These are phyloP conservation scores for Vickermania ingenoplastis DNA, from an alignment of 208 protist genomes.

Conservation along the genomic window DNA sequence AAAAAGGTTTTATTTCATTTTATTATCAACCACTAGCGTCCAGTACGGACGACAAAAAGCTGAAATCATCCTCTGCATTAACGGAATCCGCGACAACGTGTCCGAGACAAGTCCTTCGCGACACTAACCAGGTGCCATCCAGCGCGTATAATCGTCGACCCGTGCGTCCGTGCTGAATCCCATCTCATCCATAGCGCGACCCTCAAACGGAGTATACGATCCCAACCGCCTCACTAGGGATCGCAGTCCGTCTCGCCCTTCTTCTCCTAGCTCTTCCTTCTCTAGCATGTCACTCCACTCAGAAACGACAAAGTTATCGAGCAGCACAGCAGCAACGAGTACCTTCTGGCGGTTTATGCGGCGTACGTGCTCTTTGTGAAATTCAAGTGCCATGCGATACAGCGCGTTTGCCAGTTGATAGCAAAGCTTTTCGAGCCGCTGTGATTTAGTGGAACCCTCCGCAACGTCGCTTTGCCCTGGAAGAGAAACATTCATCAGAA, in stretches of 20 bases:
- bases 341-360: conserved; percentile 77
- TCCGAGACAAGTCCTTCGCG: too few relatives aligned
- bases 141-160: conserved; percentile 70
- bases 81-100: too few relatives aligned
- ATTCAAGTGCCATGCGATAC: conserved; percentile 57
- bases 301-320: conserved; percentile 50
- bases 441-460: conserved; percentile 8
- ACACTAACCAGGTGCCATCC: conserved; percentile 81
- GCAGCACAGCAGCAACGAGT: conserved; percentile 53
- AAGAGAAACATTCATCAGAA: conserved; percentile 46
- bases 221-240: conserved; percentile 45
- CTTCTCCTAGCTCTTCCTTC: not conserved
- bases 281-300: conserved; percentile 22
- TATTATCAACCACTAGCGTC: too few relatives aligned
- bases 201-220: conserved; percentile 47
- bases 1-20: too few relatives aligned
- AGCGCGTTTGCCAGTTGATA: conserved; percentile 46
- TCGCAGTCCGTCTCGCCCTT: conserved; percentile 8
- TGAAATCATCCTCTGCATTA: too few relatives aligned
- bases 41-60: too few relatives aligned
- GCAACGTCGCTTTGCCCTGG: conserved; percentile 6
- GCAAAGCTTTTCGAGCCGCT: conserved; percentile 33
- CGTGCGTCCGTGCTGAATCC: conserved; percentile 72
- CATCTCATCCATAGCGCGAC: conserved; percentile 41
- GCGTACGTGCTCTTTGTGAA: conserved; percentile 46